A percentile compares a stretch with the other conserved stretches of the same genome.
Conservation (phyloP, 495 filamentous ascomycete genomes). For the Aspergillus funiculosus region DNA sequence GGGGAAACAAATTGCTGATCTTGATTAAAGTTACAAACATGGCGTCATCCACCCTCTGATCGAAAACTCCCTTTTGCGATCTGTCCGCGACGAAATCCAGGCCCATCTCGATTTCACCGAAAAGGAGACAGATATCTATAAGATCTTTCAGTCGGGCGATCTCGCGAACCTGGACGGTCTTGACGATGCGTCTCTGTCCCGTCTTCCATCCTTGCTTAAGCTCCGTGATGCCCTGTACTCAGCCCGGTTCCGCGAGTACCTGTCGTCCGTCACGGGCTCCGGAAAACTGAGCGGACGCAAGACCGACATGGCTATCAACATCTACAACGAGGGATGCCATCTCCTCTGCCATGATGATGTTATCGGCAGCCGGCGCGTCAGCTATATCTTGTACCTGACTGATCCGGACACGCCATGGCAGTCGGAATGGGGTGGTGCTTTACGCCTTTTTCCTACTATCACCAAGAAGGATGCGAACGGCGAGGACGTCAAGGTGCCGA, state of each 20-base stretch:
- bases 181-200: slow-evolving; percentile 71
- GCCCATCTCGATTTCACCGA: slow-evolving; percentile 88
- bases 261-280: slow-evolving; percentile 76
- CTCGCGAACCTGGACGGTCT: slow-evolving; percentile 94
- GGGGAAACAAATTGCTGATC: slow-evolving; percentile 9
- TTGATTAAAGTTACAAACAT: slow-evolving; percentile 65
- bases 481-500: slow-evolving; percentile 65
- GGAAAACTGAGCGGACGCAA: slow-evolving; percentile 86
- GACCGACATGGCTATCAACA: slow-evolving; percentile 99
- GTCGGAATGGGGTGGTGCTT: slow-evolving; percentile 86
- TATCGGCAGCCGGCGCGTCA: slow-evolving; percentile 86
- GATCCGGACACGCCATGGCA: slow-evolving; percentile 91
- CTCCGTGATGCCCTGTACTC: slow-evolving; percentile 94
- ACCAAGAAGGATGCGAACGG: slow-evolving; percentile 58
- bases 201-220: slow-evolving; percentile 76
- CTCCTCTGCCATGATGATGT: slow-evolving; percentile 97
- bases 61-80: slow-evolving; percentile 69
- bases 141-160: slow-evolving; percentile 97
- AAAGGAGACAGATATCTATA: slow-evolving; percentile 99
- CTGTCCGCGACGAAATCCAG: slow-evolving; percentile 84
- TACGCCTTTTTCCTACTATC: slow-evolving; percentile 81
- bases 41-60: slow-evolving; percentile 79
- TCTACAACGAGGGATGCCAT: slow-evolving; percentile 95
- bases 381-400: slow-evolving; percentile 94
- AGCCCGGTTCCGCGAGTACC: slow-evolving; percentile 76